Percentiles rank a stretch among this genome's conserved stretches.
Conservation (phyloP, 805 yeast species). For the Crinitomyces ghanaensis region DNA sequence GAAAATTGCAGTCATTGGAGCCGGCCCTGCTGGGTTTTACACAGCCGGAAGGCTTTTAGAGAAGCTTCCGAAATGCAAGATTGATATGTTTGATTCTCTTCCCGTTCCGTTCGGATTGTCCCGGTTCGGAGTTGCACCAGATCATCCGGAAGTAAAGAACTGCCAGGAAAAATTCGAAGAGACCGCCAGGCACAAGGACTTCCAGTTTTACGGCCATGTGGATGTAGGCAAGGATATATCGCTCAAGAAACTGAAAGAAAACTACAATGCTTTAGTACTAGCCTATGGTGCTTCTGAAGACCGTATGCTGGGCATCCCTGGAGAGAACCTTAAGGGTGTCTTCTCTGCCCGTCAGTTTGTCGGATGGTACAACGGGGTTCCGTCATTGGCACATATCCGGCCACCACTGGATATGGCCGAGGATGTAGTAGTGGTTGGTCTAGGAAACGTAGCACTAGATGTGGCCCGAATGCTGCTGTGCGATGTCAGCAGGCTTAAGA, state of each 20-base stretch:
- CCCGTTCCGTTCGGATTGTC: conserved; percentile 91
- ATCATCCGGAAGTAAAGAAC: conserved; percentile 87
- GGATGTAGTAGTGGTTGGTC: conserved; percentile 77
- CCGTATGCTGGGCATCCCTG: conserved; percentile 42
- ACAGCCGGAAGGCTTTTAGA: conserved; percentile 65
- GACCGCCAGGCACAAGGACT: conserved; percentile 26
- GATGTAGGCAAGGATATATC: conserved; percentile 52
- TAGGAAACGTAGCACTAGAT: conserved; percentile 94
- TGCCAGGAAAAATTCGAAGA: conserved; percentile 60
- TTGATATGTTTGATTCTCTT: conserved; percentile 71
- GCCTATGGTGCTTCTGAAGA: conserved; percentile 72
- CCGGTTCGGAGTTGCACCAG: conserved; percentile 97
- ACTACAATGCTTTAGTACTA: conserved; percentile 63
- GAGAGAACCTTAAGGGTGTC: conserved; percentile 51
- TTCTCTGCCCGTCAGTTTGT: conserved; percentile 77
- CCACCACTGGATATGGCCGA: conserved; percentile 54
- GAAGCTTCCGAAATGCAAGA: conserved; percentile 32
- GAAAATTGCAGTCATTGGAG: conserved; percentile 68
- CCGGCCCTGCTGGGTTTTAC: conserved; percentile 96
- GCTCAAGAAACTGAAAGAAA: conserved; percentile 36
- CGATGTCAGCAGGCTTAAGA: conserved; percentile 42
- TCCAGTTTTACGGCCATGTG: conserved; percentile 62
- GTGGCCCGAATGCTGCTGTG: conserved; percentile 70
- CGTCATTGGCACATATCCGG: conserved; percentile 37
- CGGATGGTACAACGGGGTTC: conserved; percentile 94